Base-by-base conservation (phyloP, 1,139 yeast genomes). In the Kodamaea arcana region DNA sequence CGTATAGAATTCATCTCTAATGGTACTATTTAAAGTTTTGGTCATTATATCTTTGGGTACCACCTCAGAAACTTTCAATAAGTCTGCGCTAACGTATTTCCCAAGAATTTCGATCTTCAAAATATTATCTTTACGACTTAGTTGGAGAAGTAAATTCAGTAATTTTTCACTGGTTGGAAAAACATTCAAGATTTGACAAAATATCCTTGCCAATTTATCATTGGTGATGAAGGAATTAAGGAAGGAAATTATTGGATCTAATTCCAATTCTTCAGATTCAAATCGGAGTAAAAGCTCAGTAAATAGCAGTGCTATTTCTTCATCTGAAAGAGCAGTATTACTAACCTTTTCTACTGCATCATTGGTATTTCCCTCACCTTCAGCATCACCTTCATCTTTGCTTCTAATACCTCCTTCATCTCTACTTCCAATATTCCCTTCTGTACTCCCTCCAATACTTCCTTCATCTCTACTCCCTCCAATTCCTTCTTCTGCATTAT, bases 1-100 rank as follows among this genome's bases (percentile, higher is more conserved):
- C 24, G 87, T 80, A 54, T 80, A 84, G 44, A 77, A 51, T 62
- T 75, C 64, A 54, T 78, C 63, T 59, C 81, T 58, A 24, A 73
- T 64, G 14, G 66, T 54, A 40, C 70, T 59, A 44, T 75, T 66
- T 53, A 73, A 53, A 33, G 63, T 64, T 31, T 67, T 64, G 27
- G 58, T 56, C 24, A 65, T 58, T 5, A 51, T 41, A 15, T 65
- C 70, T 1, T 52, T 44, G 1, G 75, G 73, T 5, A 75, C 65
- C 3, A 69, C 46, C 1, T 63, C 63, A 27, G 67, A 54, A 13
- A 51, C 53, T 27, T 60, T 56, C 20, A 63, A 52, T 35, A 75
- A 56, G 10, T 66, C 70, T 1, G 62, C 45, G 11, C 59, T 53
- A 14, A 71, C 59, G 36, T 60, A 56, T 15, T 51, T 54, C 3